These are phyloP conservation scores for Ceratocystis harringtonii DNA, from an alignment of 2,329 filamentous ascomycete species.

Conservation along the genomic window DNA sequence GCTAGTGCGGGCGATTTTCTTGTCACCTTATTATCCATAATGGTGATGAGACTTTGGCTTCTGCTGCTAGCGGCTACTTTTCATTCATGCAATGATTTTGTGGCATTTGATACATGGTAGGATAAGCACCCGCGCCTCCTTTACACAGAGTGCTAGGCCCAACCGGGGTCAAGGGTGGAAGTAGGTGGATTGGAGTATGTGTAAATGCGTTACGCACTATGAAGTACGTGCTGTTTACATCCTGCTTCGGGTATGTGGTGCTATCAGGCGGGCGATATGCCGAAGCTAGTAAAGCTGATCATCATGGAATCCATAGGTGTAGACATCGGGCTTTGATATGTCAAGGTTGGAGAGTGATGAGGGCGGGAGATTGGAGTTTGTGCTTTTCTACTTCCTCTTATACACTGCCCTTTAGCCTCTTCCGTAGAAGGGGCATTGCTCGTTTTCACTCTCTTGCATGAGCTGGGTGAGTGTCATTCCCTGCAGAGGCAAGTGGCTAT, in stretches of 20 bases:
- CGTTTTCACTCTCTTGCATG: not conserved
- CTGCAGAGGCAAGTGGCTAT: not conserved
- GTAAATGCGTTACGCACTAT: too few species aligned
- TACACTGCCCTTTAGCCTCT: too few species aligned
- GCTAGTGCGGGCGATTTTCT: not conserved
- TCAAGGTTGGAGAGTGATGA: too few species aligned
- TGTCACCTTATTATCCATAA: not conserved
- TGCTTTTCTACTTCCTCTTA: too few species aligned
- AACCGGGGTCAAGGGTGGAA: too few species aligned
- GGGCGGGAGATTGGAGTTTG: too few species aligned
- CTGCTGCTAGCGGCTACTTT: not conserved
- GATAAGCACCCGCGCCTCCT: not conserved
- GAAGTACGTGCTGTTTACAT: too few species aligned
- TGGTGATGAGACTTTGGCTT: not conserved
- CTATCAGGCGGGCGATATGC: not conserved
- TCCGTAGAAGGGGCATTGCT: not conserved
- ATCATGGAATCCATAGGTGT: too few species aligned
- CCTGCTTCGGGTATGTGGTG: too few species aligned
- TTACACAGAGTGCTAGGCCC: not conserved
- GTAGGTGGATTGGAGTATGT: too few species aligned
- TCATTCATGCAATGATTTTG: not conserved
- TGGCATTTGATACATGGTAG: not conserved
- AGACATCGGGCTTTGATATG: too few species aligned
- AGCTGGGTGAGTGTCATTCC: not conserved
- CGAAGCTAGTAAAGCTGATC: not conserved